These are phyloP conservation scores for Asterochloris erici DNA, from an alignment of 139 green algal species.

Conservation along the genomic window DNA sequence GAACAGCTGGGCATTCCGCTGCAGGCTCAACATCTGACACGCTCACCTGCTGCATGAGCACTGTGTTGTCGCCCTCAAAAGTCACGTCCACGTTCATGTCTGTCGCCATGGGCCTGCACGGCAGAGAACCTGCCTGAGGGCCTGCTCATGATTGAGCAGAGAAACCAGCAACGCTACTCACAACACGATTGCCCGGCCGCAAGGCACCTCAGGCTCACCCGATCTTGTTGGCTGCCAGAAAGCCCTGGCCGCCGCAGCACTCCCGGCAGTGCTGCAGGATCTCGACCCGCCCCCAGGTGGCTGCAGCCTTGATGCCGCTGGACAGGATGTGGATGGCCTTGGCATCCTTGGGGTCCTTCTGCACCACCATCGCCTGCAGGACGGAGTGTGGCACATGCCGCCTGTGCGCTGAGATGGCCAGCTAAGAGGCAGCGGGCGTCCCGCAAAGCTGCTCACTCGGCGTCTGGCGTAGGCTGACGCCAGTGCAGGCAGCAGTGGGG, in stretches of 20 bases:
- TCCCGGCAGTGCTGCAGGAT: constrained; percentile 75
- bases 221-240: constrained; percentile 82
- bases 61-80: constrained; percentile 93
- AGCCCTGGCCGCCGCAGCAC: constrained; percentile 73
- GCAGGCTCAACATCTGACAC: not conserved
- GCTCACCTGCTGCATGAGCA: constrained; percentile 85
- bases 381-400: not conserved
- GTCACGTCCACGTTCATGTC: constrained; percentile 90
- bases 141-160: too few species aligned
- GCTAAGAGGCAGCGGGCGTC: too few species aligned
- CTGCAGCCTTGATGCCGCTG: constrained; percentile 79
- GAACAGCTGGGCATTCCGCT: not conserved
- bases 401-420: too few species aligned
- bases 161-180: too few species aligned
- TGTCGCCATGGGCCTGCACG: constrained; percentile 52
- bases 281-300: constrained; percentile 75
- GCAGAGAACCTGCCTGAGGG: too few species aligned
- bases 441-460: too few species aligned
- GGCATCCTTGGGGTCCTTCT: constrained; percentile 38
- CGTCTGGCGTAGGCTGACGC: too few species aligned
- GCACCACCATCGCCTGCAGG: constrained; percentile 25
- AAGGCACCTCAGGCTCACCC: constrained; percentile 22
- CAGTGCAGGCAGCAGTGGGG: not conserved
- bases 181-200: too few species aligned
- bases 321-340: constrained; percentile 82